phyloP scores from a whole-genome alignment of 2,329 filamentous ascomycete genomes.

The Hypocreales sp. region DNA sequence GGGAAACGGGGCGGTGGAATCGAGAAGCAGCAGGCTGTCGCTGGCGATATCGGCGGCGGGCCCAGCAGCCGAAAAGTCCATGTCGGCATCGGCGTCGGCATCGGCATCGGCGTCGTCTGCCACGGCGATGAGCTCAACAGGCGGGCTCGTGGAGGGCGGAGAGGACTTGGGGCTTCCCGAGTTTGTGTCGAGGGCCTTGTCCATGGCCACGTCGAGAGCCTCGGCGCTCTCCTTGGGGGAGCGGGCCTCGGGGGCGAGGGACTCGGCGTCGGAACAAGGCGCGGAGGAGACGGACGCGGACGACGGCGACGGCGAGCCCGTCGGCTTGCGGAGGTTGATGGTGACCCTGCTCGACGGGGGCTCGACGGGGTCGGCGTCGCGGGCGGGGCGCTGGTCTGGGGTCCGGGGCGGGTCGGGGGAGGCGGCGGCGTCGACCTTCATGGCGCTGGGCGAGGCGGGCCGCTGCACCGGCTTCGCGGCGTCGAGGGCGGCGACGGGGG shows the following conservation, averaged over 20 bases:
- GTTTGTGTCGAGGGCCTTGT: background rate
- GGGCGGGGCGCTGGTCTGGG: slow-evolving; percentile 18
- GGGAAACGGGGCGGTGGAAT: slow-evolving; percentile 32
- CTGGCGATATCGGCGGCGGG: slow-evolving; percentile 9
- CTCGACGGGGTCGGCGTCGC: slow-evolving; percentile 15
- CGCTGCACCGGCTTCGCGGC: slow-evolving; percentile 16
- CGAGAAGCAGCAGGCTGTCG: slow-evolving; percentile 11
- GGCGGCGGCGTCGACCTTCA: slow-evolving; percentile 16
- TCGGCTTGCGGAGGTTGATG: slow-evolving; percentile 37
- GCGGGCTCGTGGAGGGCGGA: slow-evolving; percentile 18
- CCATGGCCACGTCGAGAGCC: background rate
- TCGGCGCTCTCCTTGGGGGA: background rate
- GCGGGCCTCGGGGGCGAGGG: background rate
- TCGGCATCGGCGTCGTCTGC: slow-evolving; percentile 17
- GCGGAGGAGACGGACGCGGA: background rate
- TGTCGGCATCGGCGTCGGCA: slow-evolving; percentile 9
- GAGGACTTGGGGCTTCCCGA: slow-evolving; percentile 1
- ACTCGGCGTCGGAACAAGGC: background rate
- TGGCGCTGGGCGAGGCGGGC: slow-evolving; percentile 15
- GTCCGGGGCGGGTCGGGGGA: slow-evolving; percentile 19
- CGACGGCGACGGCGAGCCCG: slow-evolving; percentile 1
- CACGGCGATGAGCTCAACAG: slow-evolving; percentile 25
- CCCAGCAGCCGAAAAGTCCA: slow-evolving; percentile 17
- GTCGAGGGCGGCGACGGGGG: slow-evolving; percentile 36
- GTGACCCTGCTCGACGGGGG: slow-evolving; percentile 42